These are phyloP conservation scores for Pelargonium hybrid DNA, from an alignment of 441 rosid genomes.

Conservation along the genomic window DNA sequence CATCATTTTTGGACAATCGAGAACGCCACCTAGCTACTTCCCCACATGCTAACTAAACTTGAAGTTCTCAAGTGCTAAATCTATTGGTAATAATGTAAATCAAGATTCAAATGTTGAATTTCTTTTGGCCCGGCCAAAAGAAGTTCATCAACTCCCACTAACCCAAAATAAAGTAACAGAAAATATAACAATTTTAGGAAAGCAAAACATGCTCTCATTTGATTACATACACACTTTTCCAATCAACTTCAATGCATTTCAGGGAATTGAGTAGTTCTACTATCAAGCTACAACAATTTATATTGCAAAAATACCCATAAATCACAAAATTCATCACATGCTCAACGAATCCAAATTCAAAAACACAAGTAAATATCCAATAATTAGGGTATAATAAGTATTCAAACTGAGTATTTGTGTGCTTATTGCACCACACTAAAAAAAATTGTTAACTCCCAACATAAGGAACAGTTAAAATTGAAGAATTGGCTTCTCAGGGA, in stretches of 20 bases:
- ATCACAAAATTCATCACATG: background rate
- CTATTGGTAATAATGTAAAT: no score
- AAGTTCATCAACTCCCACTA: background rate
- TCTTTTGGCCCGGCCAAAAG: no score
- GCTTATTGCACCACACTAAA: background rate
- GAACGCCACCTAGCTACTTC: no score
- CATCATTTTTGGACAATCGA: no score
- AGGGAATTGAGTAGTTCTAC: background rate
- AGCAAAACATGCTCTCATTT: background rate
- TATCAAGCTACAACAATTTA: background rate
- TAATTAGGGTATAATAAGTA: background rate
- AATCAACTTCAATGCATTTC: no score
- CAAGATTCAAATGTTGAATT: no score
- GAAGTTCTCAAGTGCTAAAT: no score
- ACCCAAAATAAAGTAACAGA: background rate
- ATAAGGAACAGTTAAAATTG: constrained; percentile 3
- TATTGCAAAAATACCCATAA: background rate
- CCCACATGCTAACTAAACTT: no score
- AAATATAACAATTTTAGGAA: background rate
- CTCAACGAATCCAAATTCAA: background rate
- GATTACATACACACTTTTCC: background rate
- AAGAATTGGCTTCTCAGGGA: background rate
- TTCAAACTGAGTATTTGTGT: background rate
- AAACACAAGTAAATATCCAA: background rate
- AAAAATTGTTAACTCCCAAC: background rate